Conservation (phyloP, 176 grass and related monocot genomes). For the Oryza officinalis region DNA sequence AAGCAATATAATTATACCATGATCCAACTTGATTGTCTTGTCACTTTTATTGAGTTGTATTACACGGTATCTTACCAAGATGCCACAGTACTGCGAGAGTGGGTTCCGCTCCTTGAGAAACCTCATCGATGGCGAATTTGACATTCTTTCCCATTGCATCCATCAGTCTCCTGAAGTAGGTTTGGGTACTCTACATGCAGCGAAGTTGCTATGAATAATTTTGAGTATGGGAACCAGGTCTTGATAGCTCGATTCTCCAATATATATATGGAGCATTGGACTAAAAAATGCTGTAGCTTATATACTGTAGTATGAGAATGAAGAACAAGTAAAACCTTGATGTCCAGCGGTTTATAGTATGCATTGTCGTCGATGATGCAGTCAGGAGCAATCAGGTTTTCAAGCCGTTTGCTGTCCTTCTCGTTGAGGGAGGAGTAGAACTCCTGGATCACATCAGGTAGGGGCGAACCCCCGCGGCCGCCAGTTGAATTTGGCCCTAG, state of each 20-base stretch:
- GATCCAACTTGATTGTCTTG: neutral
- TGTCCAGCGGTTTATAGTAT: conserved; percentile 57
- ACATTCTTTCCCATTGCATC: conserved; percentile 67
- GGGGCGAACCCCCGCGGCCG: conserved; percentile 24
- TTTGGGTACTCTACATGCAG: conserved; percentile 48
- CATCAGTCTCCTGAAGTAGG: conserved; percentile 60
- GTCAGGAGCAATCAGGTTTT: conserved; percentile 54
- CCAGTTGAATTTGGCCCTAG: conserved; percentile 10
- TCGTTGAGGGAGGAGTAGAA: conserved; percentile 74
- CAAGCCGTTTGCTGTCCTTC: conserved; percentile 53
- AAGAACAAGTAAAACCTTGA: conserved; percentile 57
- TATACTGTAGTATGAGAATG: neutral
- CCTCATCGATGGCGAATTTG: conserved; percentile 59
- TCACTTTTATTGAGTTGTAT: conserved; percentile 23
- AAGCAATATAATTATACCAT: conserved; percentile 26
- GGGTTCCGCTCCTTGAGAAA: conserved; percentile 54
- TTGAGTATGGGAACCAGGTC: neutral
- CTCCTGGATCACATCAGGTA: conserved; percentile 44
- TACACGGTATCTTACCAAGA: conserved; percentile 58
- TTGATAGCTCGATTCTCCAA: conserved; percentile 16
- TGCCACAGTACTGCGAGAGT: conserved; percentile 71
- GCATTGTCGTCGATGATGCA: conserved; percentile 62
- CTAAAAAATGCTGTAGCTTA: conserved; percentile 17
- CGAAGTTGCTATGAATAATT: neutral
- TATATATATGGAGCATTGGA: neutral